These are phyloP conservation scores for Herpetomonas tarakana DNA, from an alignment of 208 protist genomes.

Conservation along the genomic window DNA sequence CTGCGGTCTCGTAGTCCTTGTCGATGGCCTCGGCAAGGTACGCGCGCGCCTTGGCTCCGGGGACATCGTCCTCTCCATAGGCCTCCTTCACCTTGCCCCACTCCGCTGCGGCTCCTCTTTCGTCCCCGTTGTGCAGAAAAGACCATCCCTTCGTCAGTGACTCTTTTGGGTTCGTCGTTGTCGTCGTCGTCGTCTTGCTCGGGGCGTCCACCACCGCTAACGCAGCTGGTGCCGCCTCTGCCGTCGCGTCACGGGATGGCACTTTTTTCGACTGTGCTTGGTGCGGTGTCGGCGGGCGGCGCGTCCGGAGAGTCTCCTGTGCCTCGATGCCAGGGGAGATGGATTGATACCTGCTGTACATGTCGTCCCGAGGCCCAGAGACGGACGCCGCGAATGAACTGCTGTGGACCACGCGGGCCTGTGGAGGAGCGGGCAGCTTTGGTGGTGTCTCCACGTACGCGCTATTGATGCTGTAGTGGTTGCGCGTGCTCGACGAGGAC, in stretches of 20 bases:
- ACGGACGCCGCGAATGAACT: too few species aligned
- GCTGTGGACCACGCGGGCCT: too few species aligned
- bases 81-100: conserved; percentile 40
- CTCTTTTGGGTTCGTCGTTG: conserved; percentile 17
- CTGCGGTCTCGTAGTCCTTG: conserved; percentile 55
- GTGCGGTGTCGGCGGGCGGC: background rate
- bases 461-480: background rate
- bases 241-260: background rate
- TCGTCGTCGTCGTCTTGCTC: background rate
- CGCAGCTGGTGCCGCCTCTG: background rate
- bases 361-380: background rate
- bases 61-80: conserved; percentile 29
- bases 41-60: conserved; percentile 56
- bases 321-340: background rate
- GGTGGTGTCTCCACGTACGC: background rate
- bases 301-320: background rate
- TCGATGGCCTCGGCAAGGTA: conserved; percentile 73
- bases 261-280: too few species aligned
- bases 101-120: conserved; percentile 34
- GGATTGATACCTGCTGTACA: conserved; percentile 5
- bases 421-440: conserved; percentile 6
- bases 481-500: too few species aligned
- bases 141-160: conserved; percentile 57
- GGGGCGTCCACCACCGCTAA: background rate
- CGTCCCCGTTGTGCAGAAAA: conserved; percentile 48